These are phyloP conservation scores for Carex kokanica DNA, from an alignment of 176 grass and related monocot species.

Conservation along the genomic window DNA sequence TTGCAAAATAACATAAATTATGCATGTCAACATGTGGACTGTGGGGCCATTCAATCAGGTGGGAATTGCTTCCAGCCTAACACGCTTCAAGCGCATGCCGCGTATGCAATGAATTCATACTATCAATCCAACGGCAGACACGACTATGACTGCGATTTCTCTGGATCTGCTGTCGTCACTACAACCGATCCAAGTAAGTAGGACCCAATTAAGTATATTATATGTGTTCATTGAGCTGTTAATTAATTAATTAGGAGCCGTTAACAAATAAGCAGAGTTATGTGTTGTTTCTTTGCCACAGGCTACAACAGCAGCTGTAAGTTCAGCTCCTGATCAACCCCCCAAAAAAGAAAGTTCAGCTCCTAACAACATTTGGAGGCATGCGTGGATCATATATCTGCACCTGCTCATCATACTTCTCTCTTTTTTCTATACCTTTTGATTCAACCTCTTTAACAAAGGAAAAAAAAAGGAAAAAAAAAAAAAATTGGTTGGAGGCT, in stretches of 20 bases:
- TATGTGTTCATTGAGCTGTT: background rate
- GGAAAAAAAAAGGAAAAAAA: too few relatives aligned
- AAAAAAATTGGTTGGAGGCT: too few relatives aligned
- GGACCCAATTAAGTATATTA: background rate
- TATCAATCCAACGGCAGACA: slow-evolving; percentile 33
- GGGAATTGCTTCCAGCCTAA: slow-evolving; percentile 40
- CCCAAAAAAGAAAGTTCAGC: background rate
- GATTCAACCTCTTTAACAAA: background rate
- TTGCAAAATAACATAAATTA: slow-evolving; percentile 46
- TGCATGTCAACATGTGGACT: slow-evolving; percentile 34
- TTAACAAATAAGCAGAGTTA: slow-evolving; percentile 25
- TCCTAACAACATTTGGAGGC: background rate
- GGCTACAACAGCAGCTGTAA: slow-evolving; percentile 11
- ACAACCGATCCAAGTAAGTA: slow-evolving; percentile 30
- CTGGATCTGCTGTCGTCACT: slow-evolving; percentile 28
- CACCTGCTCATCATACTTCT: background rate
- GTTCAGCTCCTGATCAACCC: background rate
- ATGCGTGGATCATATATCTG: background rate
- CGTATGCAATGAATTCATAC: slow-evolving; percentile 47
- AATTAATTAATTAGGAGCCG: background rate
- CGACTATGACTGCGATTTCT: slow-evolving; percentile 42
- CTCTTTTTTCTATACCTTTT: slow-evolving; percentile 8
- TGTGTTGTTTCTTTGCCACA: slow-evolving; percentile 22
- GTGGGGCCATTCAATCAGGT: slow-evolving; percentile 28
- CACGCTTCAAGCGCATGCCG: slow-evolving; percentile 29